Evolutionary conservation across 495 filamentous ascomycete genomes (phyloP).

Genomic region (Annulohypoxylon nitens): DNA sequence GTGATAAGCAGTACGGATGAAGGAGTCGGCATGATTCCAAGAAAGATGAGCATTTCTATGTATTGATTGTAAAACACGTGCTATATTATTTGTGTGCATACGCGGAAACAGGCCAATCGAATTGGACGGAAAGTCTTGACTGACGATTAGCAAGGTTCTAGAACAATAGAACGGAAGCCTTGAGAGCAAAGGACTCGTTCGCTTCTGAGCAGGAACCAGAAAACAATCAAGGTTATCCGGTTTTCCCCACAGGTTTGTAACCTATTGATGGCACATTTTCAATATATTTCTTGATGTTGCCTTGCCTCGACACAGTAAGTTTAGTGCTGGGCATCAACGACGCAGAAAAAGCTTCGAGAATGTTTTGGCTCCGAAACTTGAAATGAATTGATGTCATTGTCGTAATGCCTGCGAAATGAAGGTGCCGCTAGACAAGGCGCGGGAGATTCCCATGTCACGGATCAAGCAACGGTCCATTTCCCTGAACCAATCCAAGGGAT

Average conservation of each 20-base stretch:
- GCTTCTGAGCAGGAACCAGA: conserved; percentile 12
- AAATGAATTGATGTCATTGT: conserved; percentile 49
- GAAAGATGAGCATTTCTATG: background rate
- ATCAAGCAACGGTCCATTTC: conserved; percentile 42
- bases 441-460: conserved; percentile 47
- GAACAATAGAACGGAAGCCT: conserved; percentile 22
- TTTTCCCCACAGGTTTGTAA: conserved; percentile 1
- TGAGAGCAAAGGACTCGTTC: conserved; percentile 14
- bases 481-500: conserved; percentile 17
- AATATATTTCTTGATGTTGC: conserved; percentile 3
- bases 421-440: conserved; percentile 48
- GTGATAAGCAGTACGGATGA: background rate
- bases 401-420: conserved; percentile 48
- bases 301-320: background rate
- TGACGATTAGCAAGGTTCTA: conserved; percentile 28
- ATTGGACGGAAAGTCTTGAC: background rate
- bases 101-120: background rate
- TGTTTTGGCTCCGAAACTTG: conserved; percentile 23
- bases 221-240: conserved; percentile 8
- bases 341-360: conserved; percentile 43
- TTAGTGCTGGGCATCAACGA: conserved; percentile 11
- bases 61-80: background rate
- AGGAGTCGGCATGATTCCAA: background rate
- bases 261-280: background rate
- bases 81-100: conserved; percentile 6